Base-by-base conservation (phyloP, 306 rosid species). In the Rosa multiflora region DNA sequence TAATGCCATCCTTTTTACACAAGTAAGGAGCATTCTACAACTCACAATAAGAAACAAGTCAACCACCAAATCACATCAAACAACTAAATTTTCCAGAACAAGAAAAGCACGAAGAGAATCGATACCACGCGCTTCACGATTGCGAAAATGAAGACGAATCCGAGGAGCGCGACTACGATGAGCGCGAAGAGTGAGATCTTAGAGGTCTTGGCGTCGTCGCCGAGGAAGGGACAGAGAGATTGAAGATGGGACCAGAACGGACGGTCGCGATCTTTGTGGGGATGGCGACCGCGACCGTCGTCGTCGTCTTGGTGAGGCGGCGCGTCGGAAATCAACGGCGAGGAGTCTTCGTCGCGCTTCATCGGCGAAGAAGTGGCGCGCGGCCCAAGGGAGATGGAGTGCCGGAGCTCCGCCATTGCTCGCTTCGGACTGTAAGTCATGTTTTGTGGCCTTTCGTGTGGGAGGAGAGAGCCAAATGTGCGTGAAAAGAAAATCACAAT, bases 351-450 rank as follows among this genome's bases (percentile, higher is more conserved):
- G 76, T 93, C 99, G 63, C 98, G 96, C 86, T 90, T 93, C 91
- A 90, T 84, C 68, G 99, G 98, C 71, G 98, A 96, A 52, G 97
- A 91, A 39, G 88, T 42, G 80, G 91, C 86, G 49, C 98, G 97
- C 56, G 78, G 64, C 46, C 96, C 98, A 64, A 90, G 73, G 70
- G 99, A 85, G 76, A 81, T 80, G 59, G 93, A 78, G 87, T 93
- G 92, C 70, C 99, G 78, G 79, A 96, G 91, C 98, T 96, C 99
- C 76, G 91, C 97, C 98, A 91, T 94, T 83, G 90, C 90, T 78
- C 87, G 84, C 80, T 86, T 85, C 56, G 92, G 83, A 75, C 86
- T 70, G 83, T 70, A 82, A 69, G 82, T 82, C 89, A 86, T 78
- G 64, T 21, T 71, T 70, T 46, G 26, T 20, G 62, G 61, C 0